A percentile compares a stretch with the other conserved stretches of the same genome.
These are phyloP conservation scores for Colletotrichum trifolii DNA, from an alignment of 2,329 filamentous ascomycete species.

Conservation along the genomic window DNA sequence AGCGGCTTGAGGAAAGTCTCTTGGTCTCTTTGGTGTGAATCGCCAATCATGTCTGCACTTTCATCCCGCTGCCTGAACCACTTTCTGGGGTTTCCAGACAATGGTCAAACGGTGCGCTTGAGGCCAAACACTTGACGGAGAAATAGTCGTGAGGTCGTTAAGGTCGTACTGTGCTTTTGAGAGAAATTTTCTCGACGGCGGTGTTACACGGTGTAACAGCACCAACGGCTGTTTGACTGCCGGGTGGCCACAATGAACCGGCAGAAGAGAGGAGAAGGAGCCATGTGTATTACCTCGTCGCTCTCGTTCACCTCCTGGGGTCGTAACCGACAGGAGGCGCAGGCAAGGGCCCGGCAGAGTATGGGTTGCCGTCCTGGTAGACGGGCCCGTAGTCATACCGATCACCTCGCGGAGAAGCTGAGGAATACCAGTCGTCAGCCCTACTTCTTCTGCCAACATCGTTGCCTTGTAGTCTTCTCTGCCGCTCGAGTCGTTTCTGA, in stretches of 20 bases:
- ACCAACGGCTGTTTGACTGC: too few relatives aligned
- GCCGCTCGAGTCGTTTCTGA: constrained; percentile 56
- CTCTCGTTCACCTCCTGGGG: constrained; percentile 48
- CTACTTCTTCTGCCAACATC: constrained; percentile 50
- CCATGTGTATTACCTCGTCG: constrained; percentile 7
- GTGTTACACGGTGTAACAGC: neutral
- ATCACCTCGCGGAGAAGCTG: constrained; percentile 51
- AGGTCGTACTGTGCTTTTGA: too few relatives aligned
- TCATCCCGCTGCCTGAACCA: neutral
- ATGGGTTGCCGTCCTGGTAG: constrained; percentile 61
- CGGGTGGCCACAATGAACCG: too few relatives aligned
- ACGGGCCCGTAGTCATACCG: constrained; percentile 54
- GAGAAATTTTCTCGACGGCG: too few relatives aligned
- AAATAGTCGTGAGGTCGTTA: too few relatives aligned
- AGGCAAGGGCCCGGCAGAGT: constrained; percentile 53
- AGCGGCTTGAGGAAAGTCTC: constrained; percentile 2
- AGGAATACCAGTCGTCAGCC: constrained; percentile 57
- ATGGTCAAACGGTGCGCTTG: too few relatives aligned
- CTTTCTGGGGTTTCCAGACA: neutral
- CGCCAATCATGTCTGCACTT: neutral
- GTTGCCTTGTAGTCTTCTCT: constrained; percentile 43
- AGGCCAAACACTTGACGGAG: too few relatives aligned
- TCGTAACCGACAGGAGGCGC: constrained; percentile 52
- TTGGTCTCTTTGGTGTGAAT: constrained; percentile 1
- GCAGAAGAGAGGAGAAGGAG: too few relatives aligned